Conservation (phyloP, 2,329 filamentous ascomycete genomes). For the Aspergillus transmontanensis region DNA sequence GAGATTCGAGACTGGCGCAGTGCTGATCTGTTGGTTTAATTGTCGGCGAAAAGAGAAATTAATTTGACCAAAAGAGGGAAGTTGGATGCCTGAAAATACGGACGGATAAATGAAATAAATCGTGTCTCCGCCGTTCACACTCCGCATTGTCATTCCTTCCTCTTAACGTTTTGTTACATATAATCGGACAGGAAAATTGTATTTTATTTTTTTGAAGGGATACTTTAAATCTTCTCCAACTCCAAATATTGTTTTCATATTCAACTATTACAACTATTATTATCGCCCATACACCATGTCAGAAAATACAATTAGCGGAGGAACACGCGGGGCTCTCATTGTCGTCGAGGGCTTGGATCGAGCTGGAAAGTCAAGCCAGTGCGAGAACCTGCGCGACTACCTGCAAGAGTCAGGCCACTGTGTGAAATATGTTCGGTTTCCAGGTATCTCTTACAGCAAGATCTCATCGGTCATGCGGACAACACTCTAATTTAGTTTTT, state of each 20-base stretch:
- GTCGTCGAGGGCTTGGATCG: constrained; percentile 88
- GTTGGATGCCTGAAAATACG: constrained; percentile 5
- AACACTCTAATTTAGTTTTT: constrained; percentile 15
- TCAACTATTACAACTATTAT: neutral
- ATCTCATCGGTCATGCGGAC: neutral
- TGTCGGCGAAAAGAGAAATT: constrained; percentile 22
- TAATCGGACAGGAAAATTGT: too few relatives aligned
- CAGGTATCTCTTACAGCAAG: constrained; percentile 49
- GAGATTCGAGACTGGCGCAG: constrained; percentile 2
- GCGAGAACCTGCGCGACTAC: constrained; percentile 63
- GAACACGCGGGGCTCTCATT: constrained; percentile 69
- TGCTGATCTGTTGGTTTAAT: neutral
- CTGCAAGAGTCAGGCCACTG: constrained; percentile 55
- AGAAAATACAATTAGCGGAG: neutral
- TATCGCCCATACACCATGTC: constrained; percentile 15
- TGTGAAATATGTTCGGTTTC: constrained; percentile 66
- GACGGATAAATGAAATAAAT: neutral
- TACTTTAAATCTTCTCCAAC: too few relatives aligned
- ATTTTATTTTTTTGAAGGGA: too few relatives aligned
- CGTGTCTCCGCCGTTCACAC: neutral
- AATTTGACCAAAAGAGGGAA: neutral
- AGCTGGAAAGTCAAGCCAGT: constrained; percentile 91
- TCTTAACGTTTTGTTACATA: too few relatives aligned
- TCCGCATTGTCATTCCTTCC: neutral
- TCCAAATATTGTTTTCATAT: too few relatives aligned